A percentile compares a stretch with the other conserved stretches of the same genome.
phyloP scores from a whole-genome alignment of 2,329 filamentous ascomycete species.

The Ilyonectria sp. region DNA sequence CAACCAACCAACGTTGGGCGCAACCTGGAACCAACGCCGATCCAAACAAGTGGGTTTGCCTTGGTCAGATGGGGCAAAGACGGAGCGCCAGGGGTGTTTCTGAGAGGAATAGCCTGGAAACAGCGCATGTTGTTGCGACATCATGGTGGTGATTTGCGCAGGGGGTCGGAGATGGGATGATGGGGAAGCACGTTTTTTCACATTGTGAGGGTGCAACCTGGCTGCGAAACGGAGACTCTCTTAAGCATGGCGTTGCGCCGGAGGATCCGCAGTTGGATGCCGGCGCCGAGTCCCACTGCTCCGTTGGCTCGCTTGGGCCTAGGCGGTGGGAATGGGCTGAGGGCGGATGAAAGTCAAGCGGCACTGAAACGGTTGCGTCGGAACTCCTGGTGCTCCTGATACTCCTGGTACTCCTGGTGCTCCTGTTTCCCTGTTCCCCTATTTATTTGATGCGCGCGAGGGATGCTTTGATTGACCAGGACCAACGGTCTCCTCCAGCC shows the following conservation, averaged over 20 bases:
- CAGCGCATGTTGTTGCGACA: slow-evolving; percentile 2
- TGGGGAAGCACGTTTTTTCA: slow-evolving; percentile 9
- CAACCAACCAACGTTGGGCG: not conserved
- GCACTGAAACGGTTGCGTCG: slow-evolving; percentile 21
- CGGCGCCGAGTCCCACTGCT: slow-evolving; percentile 15
- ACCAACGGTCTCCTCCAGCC: slow-evolving; percentile 3
- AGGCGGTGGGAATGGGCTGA: slow-evolving; percentile 18
- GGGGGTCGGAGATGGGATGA: slow-evolving; percentile 18
- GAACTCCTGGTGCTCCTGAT: slow-evolving; percentile 7
- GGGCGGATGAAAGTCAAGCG: slow-evolving; percentile 13
- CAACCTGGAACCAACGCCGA: not conserved
- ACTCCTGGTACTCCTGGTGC: slow-evolving; percentile 2
- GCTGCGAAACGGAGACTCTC: slow-evolving; percentile 1
- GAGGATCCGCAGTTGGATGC: slow-evolving; percentile 4
- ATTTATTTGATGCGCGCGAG: slow-evolving; percentile 22
- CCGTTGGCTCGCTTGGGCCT: slow-evolving; percentile 12
- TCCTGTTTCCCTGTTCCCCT: not conserved
- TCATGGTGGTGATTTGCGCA: slow-evolving; percentile 6
- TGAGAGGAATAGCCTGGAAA: not conserved
- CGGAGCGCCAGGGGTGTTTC: slow-evolving; percentile 6
- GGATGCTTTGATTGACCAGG: slow-evolving; percentile 17
- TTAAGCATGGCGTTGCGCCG: not conserved
- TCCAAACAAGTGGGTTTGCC: slow-evolving; percentile 4
- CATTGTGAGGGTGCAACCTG: not conserved
- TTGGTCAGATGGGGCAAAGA: slow-evolving; percentile 5